Percentiles rank a stretch among this genome's conserved stretches.
Conservation (phyloP, 768 basidiomycete genomes). For the Trametes maxima region DNA sequence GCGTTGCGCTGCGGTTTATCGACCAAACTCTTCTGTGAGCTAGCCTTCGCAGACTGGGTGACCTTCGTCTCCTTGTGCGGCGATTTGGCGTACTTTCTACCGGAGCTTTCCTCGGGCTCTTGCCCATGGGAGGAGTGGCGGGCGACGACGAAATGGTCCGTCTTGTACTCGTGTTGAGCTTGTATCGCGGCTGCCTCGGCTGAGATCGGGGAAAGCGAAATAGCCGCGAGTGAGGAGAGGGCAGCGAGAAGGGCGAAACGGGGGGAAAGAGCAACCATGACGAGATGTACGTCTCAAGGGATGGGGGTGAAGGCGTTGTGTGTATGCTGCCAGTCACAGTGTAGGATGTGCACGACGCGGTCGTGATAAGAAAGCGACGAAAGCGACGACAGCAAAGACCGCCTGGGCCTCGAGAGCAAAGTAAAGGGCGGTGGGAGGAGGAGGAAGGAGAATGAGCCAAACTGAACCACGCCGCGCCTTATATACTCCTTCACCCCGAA, state of each 20-base stretch:
- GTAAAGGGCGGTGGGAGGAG: conserved; percentile 34
- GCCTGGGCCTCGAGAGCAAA: conserved; percentile 52
- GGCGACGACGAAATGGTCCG: background rate
- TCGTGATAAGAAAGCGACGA: conserved; percentile 28
- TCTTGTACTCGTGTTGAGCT: conserved; percentile 17
- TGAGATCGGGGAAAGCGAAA: conserved; percentile 40
- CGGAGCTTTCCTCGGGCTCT: background rate
- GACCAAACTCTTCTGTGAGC: background rate
- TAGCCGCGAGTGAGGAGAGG: conserved; percentile 46
- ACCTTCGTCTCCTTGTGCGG: background rate
- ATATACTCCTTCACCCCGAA: conserved; percentile 22
- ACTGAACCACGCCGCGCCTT: conserved; percentile 13
- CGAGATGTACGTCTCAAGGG: conserved; percentile 15
- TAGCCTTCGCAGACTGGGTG: background rate
- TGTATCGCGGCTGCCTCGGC: conserved; percentile 43
- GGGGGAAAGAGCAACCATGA: conserved; percentile 53
- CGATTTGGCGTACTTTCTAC: background rate
- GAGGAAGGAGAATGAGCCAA: conserved; percentile 37
- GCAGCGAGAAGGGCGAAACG: conserved; percentile 51
- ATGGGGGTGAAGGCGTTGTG: conserved; percentile 19
- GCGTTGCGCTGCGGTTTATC: conserved; percentile 8
- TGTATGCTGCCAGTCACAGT: conserved; percentile 30
- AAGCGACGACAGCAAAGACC: conserved; percentile 41
- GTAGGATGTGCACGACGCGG: conserved; percentile 24
- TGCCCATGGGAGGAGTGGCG: conserved; percentile 21